Conservation (phyloP, 176 grass and related monocot species). For the Aechmea fasciata region DNA sequence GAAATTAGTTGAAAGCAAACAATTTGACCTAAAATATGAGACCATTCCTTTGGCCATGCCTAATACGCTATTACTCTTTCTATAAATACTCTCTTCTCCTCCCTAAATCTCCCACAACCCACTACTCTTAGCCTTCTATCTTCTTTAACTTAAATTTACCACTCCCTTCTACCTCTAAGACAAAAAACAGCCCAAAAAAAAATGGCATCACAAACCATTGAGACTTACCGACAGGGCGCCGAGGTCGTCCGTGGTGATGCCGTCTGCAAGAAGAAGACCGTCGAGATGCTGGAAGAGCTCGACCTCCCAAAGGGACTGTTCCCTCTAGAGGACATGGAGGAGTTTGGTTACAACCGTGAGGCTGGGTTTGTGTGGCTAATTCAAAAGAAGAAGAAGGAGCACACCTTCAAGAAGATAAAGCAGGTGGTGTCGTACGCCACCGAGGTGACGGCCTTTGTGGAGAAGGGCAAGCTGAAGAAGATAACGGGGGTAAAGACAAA, state of each 20-base stretch:
- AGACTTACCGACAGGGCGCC: background rate
- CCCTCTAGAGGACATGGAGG: constrained; percentile 18
- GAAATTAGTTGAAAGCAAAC: too few relatives aligned
- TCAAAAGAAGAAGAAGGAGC: constrained; percentile 33
- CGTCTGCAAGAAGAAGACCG: constrained; percentile 4
- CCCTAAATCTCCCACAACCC: background rate
- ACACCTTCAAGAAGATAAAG: constrained; percentile 30
- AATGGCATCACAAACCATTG: constrained; percentile 14
- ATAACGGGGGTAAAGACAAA: constrained; percentile 21
- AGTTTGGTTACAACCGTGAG: constrained; percentile 13
- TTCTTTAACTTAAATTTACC: background rate
- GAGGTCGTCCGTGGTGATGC: constrained; percentile 6
- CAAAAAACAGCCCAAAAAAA: background rate
- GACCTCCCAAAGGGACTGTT: constrained; percentile 26
- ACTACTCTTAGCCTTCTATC: background rate
- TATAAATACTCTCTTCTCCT: constrained; percentile 1
- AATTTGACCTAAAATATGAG: too few relatives aligned
- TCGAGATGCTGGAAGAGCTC: constrained; percentile 13
- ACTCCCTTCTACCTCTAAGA: background rate
- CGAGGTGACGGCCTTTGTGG: constrained; percentile 7
- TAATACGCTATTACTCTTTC: background rate
- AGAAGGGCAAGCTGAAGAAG: constrained; percentile 21
- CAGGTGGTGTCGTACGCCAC: constrained; percentile 16
- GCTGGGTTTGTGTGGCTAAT: constrained; percentile 9
- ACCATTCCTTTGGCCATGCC: too few relatives aligned